phyloP scores from a whole-genome alignment of 2,329 filamentous ascomycete species.

The Pestalotiopsis sp. region DNA sequence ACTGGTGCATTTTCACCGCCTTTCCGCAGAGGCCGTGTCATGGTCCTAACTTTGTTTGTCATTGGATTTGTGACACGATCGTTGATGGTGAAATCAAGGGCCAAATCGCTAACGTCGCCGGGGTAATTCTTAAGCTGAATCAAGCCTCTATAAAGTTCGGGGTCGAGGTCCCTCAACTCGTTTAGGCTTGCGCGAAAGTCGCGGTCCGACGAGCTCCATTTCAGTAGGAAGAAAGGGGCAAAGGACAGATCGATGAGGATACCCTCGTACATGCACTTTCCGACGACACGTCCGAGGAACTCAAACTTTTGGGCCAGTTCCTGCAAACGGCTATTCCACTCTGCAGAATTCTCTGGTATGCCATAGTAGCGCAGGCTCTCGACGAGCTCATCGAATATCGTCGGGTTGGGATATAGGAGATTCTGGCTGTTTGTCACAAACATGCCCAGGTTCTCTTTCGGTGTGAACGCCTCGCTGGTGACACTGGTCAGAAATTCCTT shows the following conservation, averaged over 20 bases:
- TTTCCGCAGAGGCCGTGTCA: slow-evolving; percentile 74
- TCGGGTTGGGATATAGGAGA: slow-evolving; percentile 85
- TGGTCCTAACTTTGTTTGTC: slow-evolving; percentile 52
- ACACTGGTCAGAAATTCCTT: slow-evolving; percentile 95
- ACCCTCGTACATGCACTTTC: slow-evolving; percentile 96
- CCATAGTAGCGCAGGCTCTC: slow-evolving; percentile 55
- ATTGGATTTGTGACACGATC: slow-evolving; percentile 57
- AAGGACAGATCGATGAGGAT: slow-evolving; percentile 93
- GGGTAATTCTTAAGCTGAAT: slow-evolving; percentile 80
- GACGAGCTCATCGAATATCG: slow-evolving; percentile 68
- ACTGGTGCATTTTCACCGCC: slow-evolving; percentile 76
- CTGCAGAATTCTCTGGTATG: slow-evolving; percentile 32
- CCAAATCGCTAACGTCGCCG: slow-evolving; percentile 77
- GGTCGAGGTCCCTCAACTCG: slow-evolving; percentile 88
- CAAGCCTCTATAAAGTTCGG: slow-evolving; percentile 86
- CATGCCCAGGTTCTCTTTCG: slow-evolving; percentile 54
- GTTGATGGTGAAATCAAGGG: slow-evolving; percentile 85
- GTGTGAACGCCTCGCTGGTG: slow-evolving; percentile 75
- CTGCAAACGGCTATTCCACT: slow-evolving; percentile 58
- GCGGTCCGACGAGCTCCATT: slow-evolving; percentile 73
- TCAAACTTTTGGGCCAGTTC: slow-evolving; percentile 76
- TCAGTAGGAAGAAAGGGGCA: slow-evolving; percentile 92
- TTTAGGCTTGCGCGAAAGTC: slow-evolving; percentile 91
- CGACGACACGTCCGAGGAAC: slow-evolving; percentile 88
- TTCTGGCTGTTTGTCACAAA: slow-evolving; percentile 87